phyloP scores from a whole-genome alignment of 208 protist species.

The Trypanosoma scelopori region DNA sequence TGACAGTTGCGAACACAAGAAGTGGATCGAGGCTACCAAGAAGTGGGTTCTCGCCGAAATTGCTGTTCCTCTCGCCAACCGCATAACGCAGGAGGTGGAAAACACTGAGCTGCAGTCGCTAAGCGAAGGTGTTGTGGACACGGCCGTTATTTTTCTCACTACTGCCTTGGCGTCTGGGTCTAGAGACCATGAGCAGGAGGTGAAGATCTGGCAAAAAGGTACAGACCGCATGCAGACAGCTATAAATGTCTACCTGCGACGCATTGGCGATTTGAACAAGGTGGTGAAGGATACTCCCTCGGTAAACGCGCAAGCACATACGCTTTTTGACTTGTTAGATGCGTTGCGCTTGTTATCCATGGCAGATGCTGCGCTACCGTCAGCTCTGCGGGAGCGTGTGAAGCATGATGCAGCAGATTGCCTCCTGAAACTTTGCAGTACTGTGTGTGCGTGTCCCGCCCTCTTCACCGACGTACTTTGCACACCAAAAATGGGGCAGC shows the following conservation, averaged over 20 bases:
- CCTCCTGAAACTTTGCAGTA: slow-evolving; percentile 22
- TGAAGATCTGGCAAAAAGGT: slow-evolving; percentile 18
- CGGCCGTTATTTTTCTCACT: slow-evolving; percentile 22
- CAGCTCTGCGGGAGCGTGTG: slow-evolving; percentile 12
- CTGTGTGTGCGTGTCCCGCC: not conserved
- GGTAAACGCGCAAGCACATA: not conserved
- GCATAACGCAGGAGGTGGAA: not conserved
- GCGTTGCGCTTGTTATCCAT: slow-evolving; percentile 17
- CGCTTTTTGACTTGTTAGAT: slow-evolving; percentile 20
- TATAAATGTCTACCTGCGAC: slow-evolving; percentile 2
- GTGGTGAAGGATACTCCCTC: not conserved
- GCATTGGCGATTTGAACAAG: not conserved
- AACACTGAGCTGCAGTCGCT: slow-evolving; percentile 9
- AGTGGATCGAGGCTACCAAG: slow-evolving; percentile 25
- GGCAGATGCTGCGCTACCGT: slow-evolving; percentile 13
- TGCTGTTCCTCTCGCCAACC: slow-evolving; percentile 7
- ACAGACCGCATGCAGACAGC: slow-evolving; percentile 2
- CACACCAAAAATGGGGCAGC: slow-evolving; percentile 15
- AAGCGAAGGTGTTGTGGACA: slow-evolving; percentile 20
- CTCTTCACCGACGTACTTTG: slow-evolving; percentile 30
- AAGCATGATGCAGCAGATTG: slow-evolving; percentile 9
- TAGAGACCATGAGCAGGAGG: not conserved
- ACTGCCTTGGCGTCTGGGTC: slow-evolving; percentile 6
- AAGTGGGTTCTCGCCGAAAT: slow-evolving; percentile 4
- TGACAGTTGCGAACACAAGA: slow-evolving; percentile 6